Evolutionary conservation across 495 filamentous ascomycete genomes (phyloP), one percentile per base, ranked within the genome.

Genomic region (Penicillium soppii): DNA sequence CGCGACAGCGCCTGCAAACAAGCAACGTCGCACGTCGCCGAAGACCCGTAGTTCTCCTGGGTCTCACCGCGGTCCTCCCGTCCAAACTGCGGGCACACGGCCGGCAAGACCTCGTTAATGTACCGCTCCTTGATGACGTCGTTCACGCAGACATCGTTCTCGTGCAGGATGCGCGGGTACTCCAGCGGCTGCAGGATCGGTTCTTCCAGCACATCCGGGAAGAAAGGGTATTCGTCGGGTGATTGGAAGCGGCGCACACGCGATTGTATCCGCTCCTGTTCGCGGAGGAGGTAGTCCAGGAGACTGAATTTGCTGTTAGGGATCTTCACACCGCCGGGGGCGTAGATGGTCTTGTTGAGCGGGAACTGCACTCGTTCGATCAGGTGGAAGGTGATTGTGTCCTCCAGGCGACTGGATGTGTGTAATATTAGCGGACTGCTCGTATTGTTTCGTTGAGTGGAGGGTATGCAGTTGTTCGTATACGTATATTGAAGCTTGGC

Each of bases 301-400:
- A 99, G 89, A 70, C 87, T 90, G 23, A 92, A 79, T 27, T 77
- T 59, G 58, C 75, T 75, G 58, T 75, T 70, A n/a, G 91, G 89
- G 57, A 97, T 89, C 23, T 76, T 74, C 27, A 96, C 79, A n/a
- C 88, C 90, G 52, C 87, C 88, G 21, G 90, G 76, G 4, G 69
- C 64, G 73, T 98, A 98, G 68, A 98, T 89, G 63, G 86, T 90
- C 44, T 79, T 75, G 76, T 97, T 97, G 47, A 92, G 78, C 0
- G 92, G 92, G 70, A 99, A 99, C 74, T 99, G 95, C 26, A 92
- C 95, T 20, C 95, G 88, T 68, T 99, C 95, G 65, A 99, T 99
- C 19, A 97, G 76, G 74, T 97, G 90, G 74, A 96, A 99, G 61
- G 89, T 96, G 64, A 99, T 97, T 50, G 95, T 97, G 66, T 99